These are phyloP conservation scores for Graphium sp. DNA, from an alignment of 2,329 filamentous ascomycete species.

Conservation along the genomic window DNA sequence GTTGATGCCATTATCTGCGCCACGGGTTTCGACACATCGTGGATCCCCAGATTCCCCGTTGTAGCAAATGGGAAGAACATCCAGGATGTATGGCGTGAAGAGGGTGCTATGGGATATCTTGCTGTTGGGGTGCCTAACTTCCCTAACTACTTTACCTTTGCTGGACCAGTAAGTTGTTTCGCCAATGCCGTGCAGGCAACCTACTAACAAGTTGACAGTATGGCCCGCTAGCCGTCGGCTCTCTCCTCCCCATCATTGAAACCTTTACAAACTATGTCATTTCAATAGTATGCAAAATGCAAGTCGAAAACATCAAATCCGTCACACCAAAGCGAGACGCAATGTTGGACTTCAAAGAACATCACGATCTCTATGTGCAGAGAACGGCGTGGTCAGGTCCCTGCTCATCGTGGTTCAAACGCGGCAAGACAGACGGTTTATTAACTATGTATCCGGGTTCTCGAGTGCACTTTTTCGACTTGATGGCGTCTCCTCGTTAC, in stretches of 20 bases:
- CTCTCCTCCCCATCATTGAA: constrained; percentile 3
- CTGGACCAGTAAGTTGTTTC: no score
- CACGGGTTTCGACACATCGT: constrained; percentile 3
- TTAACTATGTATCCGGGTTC: constrained; percentile 55
- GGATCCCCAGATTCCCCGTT: constrained; percentile 2
- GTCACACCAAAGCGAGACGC: constrained; percentile 39
- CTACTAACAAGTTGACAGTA: no score
- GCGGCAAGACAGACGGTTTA: constrained; percentile 40
- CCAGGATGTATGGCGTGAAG: constrained; percentile 1
- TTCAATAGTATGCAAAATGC: constrained; percentile 49
- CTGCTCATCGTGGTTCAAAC: constrained; percentile 59
- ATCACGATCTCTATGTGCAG: constrained; percentile 36
- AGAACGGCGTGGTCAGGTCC: constrained; percentile 39
- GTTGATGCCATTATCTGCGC: constrained; percentile 5
- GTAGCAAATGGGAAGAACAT: constrained; percentile 2
- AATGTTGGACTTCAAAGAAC: constrained; percentile 45
- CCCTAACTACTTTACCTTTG: constrained; percentile 6
- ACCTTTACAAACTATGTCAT: constrained; percentile 38
- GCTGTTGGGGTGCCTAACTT: constrained; percentile 7
- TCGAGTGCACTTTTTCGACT: constrained; percentile 41
- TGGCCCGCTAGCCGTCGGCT: constrained; percentile 1
- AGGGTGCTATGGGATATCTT: constrained; percentile 6
- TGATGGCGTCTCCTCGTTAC: constrained; percentile 34
- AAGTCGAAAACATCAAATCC: constrained; percentile 46
- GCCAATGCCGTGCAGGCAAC: no score